phyloP scores from a whole-genome alignment of 768 basidiomycete species.

The Lentinula detonsa region DNA sequence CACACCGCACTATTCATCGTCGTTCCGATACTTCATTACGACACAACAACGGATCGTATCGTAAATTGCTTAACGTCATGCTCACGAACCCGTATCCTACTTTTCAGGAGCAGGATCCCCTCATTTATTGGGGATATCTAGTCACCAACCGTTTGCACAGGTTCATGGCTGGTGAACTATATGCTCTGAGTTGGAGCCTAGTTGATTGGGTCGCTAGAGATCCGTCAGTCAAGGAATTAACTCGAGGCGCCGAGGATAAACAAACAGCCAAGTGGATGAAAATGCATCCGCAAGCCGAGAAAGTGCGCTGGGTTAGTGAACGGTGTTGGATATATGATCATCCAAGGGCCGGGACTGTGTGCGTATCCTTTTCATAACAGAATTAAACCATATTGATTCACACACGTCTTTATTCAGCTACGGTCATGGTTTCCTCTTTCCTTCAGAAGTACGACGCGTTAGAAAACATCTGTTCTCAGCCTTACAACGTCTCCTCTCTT shows the following conservation, averaged over 20 bases:
- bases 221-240: slow-evolving; percentile 55
- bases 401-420: slow-evolving; percentile 45
- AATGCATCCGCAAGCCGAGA: slow-evolving; percentile 68
- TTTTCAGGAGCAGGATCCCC: slow-evolving; percentile 42
- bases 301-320: slow-evolving; percentile 88
- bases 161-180: slow-evolving; percentile 95
- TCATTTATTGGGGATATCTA: slow-evolving; percentile 87
- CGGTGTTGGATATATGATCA: slow-evolving; percentile 99
- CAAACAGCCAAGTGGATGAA: slow-evolving; percentile 91
- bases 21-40: background rate
- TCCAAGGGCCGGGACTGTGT: slow-evolving; percentile 91
- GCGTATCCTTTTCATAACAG: slow-evolving; percentile 22
- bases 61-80: background rate
- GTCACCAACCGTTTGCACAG: slow-evolving; percentile 82
- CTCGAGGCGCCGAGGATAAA: slow-evolving; percentile 87
- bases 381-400: background rate
- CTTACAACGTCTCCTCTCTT: background rate
- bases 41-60: background rate
- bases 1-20: background rate
- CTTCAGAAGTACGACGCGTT: slow-evolving; percentile 75
- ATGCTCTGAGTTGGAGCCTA: slow-evolving; percentile 84
- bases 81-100: background rate
- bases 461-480: slow-evolving; percentile 38
- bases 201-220: slow-evolving; percentile 85
- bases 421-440: slow-evolving; percentile 93